phyloP scores from a whole-genome alignment of 768 basidiomycete species.

The Amanita molliuscula region DNA sequence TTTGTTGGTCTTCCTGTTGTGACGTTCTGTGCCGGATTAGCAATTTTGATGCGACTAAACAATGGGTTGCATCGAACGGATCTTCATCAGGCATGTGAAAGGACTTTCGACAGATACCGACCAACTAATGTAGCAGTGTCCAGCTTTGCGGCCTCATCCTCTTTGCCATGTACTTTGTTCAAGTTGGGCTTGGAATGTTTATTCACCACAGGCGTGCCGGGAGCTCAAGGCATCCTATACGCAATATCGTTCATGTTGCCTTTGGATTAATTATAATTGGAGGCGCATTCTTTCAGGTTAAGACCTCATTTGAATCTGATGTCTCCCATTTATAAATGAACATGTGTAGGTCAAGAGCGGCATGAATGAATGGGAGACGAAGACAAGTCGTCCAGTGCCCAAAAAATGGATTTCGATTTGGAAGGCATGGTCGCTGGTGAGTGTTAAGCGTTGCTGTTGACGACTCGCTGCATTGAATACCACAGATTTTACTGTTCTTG shows the following conservation, averaged over 20 bases:
- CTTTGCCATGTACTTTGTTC: conserved; percentile 38
- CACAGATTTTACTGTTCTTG: conserved; percentile 31
- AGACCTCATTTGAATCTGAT: not conserved
- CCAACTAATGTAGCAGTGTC: not conserved
- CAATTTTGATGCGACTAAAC: conserved; percentile 33
- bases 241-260: conserved; percentile 46
- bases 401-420: conserved; percentile 31
- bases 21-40: conserved; percentile 36
- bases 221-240: conserved; percentile 29
- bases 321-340: not conserved
- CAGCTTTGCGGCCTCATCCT: conserved; percentile 47
- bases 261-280: conserved; percentile 40
- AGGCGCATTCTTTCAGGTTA: conserved; percentile 43
- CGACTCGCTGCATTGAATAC: not conserved
- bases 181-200: conserved; percentile 41
- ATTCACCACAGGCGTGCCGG: conserved; percentile 25
- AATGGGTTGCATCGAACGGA: conserved; percentile 33
- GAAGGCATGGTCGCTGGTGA: conserved; percentile 34
- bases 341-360: conserved; percentile 30
- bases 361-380: conserved; percentile 30
- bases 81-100: conserved; percentile 34
- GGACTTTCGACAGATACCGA: not conserved
- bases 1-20: conserved; percentile 38
- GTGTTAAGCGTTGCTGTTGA: not conserved
- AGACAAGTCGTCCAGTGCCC: conserved; percentile 22